A percentile compares a stretch with the other conserved stretches of the same genome.
Evolutionary conservation across 106 monocot genomes (phyloP).

Genomic region (Acorus gramineus): DNA sequence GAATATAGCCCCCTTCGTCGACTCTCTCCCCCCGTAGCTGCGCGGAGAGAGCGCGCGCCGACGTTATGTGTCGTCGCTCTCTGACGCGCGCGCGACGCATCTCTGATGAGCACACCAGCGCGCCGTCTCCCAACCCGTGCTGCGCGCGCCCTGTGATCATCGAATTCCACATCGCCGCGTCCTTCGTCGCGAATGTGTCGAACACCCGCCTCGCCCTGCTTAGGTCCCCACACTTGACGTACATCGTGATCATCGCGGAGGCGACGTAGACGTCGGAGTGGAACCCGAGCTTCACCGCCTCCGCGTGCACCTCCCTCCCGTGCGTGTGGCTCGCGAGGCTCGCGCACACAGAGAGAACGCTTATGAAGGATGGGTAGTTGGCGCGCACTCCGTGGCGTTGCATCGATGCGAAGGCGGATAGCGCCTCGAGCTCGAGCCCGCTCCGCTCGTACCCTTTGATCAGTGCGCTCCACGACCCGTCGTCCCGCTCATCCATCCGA

Average conservation of each 20-base stretch:
- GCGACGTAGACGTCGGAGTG: conserved; percentile 42
- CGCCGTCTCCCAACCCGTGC: conserved; percentile 63
- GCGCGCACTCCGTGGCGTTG: conserved; percentile 28
- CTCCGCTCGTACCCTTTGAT: conserved; percentile 64
- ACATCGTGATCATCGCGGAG: conserved; percentile 70
- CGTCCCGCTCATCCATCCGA: conserved; percentile 34
- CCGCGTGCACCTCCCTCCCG: conserved; percentile 64
- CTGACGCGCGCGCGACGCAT: conserved; percentile 28
- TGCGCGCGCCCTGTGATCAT: conserved; percentile 84
- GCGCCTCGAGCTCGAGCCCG: conserved; percentile 40
- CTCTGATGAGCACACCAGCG: conserved; percentile 34
- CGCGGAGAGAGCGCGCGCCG: conserved; percentile 62
- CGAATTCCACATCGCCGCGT: conserved; percentile 69
- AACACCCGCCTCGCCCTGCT: conserved; percentile 37
- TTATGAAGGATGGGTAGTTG: conserved; percentile 46
- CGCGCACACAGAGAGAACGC: conserved; percentile 54
- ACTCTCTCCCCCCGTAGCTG: conserved; percentile 56
- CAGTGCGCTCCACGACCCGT: conserved; percentile 67
- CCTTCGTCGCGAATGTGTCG: conserved; percentile 36
- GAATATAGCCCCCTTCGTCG: conserved; percentile 53
- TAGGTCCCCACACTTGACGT: conserved; percentile 56
- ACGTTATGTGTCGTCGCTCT: conserved; percentile 58
- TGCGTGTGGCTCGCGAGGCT: conserved; percentile 42
- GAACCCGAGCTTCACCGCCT: conserved; percentile 29
- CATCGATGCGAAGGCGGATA: conserved; percentile 45